phyloP scores from a whole-genome alignment of 2,329 filamentous ascomycete genomes.

The Cytospora leucostoma region DNA sequence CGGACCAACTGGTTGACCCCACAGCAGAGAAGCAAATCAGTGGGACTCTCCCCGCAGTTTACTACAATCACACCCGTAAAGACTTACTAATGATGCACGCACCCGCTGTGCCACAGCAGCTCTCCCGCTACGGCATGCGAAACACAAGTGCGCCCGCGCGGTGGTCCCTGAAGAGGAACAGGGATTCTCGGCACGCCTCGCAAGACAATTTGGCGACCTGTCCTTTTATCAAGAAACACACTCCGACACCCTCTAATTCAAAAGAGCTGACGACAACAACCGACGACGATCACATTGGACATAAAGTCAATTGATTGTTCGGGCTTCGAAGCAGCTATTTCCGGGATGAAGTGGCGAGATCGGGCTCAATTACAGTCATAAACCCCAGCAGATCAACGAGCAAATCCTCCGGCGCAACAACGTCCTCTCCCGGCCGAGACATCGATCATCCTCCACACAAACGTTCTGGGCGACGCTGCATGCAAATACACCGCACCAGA shows the following conservation, averaged over 20 bases:
- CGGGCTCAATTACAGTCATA: background rate
- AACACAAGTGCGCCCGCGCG: background rate
- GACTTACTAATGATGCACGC: background rate
- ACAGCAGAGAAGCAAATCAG: background rate
- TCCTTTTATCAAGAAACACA: slow-evolving; percentile 16
- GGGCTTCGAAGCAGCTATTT: background rate
- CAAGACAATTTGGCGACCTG: slow-evolving; percentile 21
- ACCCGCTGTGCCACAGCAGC: background rate
- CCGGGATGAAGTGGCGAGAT: slow-evolving; percentile 6
- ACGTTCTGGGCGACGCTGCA: background rate
- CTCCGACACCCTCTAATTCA: slow-evolving; percentile 2
- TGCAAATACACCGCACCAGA: background rate
- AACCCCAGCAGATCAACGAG: background rate
- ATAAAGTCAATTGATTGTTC: slow-evolving; percentile 7
- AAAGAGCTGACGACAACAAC: slow-evolving; percentile 17
- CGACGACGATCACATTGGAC: background rate
- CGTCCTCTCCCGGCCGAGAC: background rate
- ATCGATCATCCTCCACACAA: background rate
- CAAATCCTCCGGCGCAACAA: slow-evolving; percentile 14
- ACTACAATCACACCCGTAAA: background rate
- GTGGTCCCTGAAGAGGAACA: background rate
- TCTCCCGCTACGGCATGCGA: background rate
- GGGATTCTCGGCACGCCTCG: background rate
- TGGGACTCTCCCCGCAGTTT: background rate
- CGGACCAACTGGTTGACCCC: background rate